A percentile compares a stretch with the other conserved stretches of the same genome.
These are phyloP conservation scores for Gyromitra esculenta DNA, from an alignment of 2,329 filamentous ascomycete genomes.

Conservation along the genomic window DNA sequence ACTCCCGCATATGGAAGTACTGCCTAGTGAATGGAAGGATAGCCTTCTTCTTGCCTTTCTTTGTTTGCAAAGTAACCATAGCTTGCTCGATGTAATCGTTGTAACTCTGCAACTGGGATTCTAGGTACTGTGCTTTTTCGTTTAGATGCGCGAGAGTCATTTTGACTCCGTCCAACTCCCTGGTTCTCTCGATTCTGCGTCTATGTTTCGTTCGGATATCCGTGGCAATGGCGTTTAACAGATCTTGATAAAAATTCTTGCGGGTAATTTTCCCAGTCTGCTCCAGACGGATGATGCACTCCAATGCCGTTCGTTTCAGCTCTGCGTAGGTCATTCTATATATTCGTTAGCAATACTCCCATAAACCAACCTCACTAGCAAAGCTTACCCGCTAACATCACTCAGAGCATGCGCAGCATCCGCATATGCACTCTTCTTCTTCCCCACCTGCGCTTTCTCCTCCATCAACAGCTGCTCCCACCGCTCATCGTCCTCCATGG, in stretches of 20 bases:
- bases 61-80: slow-evolving; percentile 95
- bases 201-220: slow-evolving; percentile 98
- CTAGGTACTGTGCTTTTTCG: slow-evolving; percentile 89
- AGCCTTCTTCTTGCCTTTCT: slow-evolving; percentile 96
- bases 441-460: slow-evolving; percentile 74
- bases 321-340: slow-evolving; percentile 82
- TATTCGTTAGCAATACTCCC: slow-evolving; percentile 30
- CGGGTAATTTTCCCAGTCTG: slow-evolving; percentile 84
- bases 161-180: slow-evolving; percentile 85
- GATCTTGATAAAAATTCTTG: slow-evolving; percentile 92
- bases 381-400: slow-evolving; percentile 74
- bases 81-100: slow-evolving; percentile 99
- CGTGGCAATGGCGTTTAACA: slow-evolving; percentile 95
- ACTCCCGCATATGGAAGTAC: slow-evolving; percentile 97
- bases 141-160: slow-evolving; percentile 78
- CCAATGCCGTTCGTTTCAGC: slow-evolving; percentile 88
- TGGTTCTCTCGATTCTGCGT: slow-evolving; percentile 86
- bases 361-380: not conserved
- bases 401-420: slow-evolving; percentile 79
- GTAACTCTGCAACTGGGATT: slow-evolving; percentile 95
- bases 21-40: slow-evolving; percentile 97
- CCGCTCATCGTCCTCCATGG: slow-evolving; percentile 84
- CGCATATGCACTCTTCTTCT: slow-evolving; percentile 85
- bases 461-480: slow-evolving; percentile 85
- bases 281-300: slow-evolving; percentile 92